Conservation (phyloP, 1,139 yeast genomes). For the Zygoascus sp. region DNA sequence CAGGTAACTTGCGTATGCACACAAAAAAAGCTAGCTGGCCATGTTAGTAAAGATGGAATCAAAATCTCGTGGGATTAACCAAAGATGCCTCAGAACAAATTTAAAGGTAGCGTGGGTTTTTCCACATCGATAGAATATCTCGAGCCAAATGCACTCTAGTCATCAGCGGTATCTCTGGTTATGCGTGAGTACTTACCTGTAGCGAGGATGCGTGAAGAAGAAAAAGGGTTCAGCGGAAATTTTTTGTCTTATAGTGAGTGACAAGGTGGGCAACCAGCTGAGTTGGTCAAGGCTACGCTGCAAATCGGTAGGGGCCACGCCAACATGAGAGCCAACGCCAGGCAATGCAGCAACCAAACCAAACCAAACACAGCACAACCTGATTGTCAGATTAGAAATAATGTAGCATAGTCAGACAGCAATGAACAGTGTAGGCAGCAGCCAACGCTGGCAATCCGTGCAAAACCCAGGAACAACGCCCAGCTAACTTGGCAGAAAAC, state of each 20-base stretch:
- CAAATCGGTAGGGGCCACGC: too few species aligned
- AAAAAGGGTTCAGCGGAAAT: too few species aligned
- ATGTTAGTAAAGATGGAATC: not conserved
- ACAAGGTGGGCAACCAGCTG: constrained; percentile 7
- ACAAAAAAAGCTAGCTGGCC: not conserved
- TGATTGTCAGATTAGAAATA: too few species aligned
- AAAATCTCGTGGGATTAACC: not conserved
- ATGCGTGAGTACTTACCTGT: too few species aligned
- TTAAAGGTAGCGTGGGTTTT: constrained; percentile 82
- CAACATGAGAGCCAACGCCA: too few species aligned
- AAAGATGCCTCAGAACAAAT: constrained; percentile 33
- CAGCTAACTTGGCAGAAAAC: too few species aligned
- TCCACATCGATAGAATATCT: constrained; percentile 80
- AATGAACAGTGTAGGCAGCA: too few species aligned
- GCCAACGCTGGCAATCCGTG: too few species aligned
- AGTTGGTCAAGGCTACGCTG: not conserved
- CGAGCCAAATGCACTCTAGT: constrained; percentile 97
- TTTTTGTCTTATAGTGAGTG: constrained; percentile 1
- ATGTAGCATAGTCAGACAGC: too few species aligned
- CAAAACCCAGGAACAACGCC: too few species aligned
- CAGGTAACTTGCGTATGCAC: too few species aligned
- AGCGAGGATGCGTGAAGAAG: not conserved
- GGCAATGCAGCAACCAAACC: not conserved
- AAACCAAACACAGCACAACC: not conserved
- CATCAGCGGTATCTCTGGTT: constrained; percentile 48